These are phyloP conservation scores for Alternaria triticina DNA, from an alignment of 2,329 filamentous ascomycete genomes.

Conservation along the genomic window DNA sequence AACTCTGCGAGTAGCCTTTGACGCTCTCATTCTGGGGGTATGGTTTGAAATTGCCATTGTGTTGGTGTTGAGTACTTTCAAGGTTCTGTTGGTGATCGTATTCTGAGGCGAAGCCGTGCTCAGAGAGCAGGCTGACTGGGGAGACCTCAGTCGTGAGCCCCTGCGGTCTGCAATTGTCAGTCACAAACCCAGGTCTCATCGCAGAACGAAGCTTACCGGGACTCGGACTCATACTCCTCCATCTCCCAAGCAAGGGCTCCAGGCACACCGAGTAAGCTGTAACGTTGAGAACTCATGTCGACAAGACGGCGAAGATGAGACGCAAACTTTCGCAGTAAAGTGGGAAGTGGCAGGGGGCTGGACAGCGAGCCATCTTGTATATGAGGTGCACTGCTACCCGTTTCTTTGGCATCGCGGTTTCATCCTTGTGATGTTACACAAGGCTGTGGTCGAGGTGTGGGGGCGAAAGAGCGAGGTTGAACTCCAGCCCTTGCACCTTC, in stretches of 20 bases:
- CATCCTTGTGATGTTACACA: neutral
- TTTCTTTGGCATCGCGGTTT: neutral
- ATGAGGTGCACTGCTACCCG: neutral
- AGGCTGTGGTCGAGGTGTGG: neutral
- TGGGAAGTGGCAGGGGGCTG: neutral
- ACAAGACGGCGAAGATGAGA: neutral
- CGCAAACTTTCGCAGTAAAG: neutral
- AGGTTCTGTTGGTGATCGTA: neutral
- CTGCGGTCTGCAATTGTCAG: neutral
- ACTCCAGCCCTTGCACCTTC: neutral
- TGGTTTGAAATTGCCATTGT: neutral
- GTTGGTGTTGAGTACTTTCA: neutral
- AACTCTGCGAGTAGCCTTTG: neutral
- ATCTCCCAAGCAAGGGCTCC: neutral
- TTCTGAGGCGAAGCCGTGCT: neutral
- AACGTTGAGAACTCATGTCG: neutral
- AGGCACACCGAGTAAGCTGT: neutral
- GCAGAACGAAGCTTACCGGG: neutral
- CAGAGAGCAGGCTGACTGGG: neutral
- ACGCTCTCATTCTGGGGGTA: too few relatives aligned
- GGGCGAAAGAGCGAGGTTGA: neutral
- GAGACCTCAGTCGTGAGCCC: neutral
- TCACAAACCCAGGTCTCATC: rapidly evolving
- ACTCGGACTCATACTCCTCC: neutral
- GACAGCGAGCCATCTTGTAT: neutral